Conservation (phyloP, 2,329 filamentous ascomycete species). For the Aspergillus piperis region DNA sequence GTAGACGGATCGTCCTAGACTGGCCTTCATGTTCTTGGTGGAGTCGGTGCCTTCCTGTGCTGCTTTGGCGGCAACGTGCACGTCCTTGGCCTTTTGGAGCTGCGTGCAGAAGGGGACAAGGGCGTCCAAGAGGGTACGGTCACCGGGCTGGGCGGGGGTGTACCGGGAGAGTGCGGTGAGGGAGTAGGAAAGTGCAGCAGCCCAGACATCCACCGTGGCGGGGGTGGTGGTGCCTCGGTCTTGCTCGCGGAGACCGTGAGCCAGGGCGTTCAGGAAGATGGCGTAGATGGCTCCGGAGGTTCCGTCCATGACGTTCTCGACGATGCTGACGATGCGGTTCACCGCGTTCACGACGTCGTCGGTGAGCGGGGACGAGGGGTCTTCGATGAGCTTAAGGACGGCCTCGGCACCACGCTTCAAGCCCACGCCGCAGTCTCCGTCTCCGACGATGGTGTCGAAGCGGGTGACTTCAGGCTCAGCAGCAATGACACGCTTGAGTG, state of each 20-base stretch:
- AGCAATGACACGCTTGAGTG: conserved; percentile 60
- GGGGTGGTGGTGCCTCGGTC: conserved; percentile 47
- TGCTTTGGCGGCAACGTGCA: conserved; percentile 73
- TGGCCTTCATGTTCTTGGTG: conserved; percentile 91
- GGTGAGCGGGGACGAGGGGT: conserved; percentile 44
- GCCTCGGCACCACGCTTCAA: conserved; percentile 82
- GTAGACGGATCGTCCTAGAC: conserved; percentile 79
- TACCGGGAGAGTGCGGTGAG: conserved; percentile 74
- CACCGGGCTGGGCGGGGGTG: conserved; percentile 85
- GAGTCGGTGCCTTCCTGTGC: conserved; percentile 74
- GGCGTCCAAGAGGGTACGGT: conserved; percentile 88
- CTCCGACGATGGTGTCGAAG: conserved; percentile 79
- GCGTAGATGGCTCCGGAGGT: conserved; percentile 77
- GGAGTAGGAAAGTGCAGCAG: conserved; percentile 69
- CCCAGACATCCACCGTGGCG: conserved; percentile 58
- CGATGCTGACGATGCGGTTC: conserved; percentile 61
- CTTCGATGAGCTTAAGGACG: conserved; percentile 48
- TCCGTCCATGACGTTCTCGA: conserved; percentile 72
- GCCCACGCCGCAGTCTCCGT: conserved; percentile 86
- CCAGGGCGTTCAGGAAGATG: conserved; percentile 87
- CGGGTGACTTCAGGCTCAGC: conserved; percentile 67
- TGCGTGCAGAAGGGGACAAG: conserved; percentile 82
- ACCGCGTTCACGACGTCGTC: conserved; percentile 63
- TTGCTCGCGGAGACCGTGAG: conserved; percentile 64
- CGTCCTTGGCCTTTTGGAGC: conserved; percentile 64